These are phyloP conservation scores for Saccharomycopsis sp. DNA, from an alignment of 805 yeast species.

Conservation along the genomic window DNA sequence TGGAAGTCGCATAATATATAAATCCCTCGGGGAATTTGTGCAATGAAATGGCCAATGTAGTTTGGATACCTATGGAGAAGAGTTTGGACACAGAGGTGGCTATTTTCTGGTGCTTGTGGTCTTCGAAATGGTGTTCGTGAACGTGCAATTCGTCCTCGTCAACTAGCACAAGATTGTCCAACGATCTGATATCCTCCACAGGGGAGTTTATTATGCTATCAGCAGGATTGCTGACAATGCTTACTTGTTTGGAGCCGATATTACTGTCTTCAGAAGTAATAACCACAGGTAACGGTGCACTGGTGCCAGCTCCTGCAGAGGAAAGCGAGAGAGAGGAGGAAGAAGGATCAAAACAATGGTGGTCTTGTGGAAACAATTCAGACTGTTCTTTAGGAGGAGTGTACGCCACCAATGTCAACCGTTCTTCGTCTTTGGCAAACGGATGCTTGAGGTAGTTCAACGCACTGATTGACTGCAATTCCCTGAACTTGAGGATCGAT, in stretches of 20 bases:
- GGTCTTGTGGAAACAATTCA: background rate
- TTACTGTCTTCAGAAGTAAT: background rate
- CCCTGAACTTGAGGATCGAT: constrained; percentile 6
- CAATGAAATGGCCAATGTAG: constrained; percentile 76
- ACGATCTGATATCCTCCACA: constrained; percentile 16
- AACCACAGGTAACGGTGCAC: background rate
- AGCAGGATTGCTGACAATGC: background rate
- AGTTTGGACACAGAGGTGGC: constrained; percentile 71
- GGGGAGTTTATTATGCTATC: constrained; percentile 5
- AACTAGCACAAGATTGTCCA: constrained; percentile 12
- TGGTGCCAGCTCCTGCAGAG: background rate
- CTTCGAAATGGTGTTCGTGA: constrained; percentile 30
- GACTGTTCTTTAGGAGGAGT: background rate
- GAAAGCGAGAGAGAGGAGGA: background rate
- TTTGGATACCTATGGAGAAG: constrained; percentile 85
- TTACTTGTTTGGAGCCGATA: background rate
- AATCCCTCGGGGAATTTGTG: constrained; percentile 97
- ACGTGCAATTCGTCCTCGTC: constrained; percentile 22
- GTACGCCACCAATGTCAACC: constrained; percentile 8
- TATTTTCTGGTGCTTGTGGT: constrained; percentile 69
- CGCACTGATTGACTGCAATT: constrained; percentile 17
- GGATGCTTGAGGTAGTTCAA: constrained; percentile 16
- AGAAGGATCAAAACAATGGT: background rate
- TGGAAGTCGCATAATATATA: constrained; percentile 72
- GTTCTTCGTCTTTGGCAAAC: constrained; percentile 9